Evolutionary conservation across 176 grass and related monocot genomes (phyloP).

Genomic region (Cenchrus americanus): DNA sequence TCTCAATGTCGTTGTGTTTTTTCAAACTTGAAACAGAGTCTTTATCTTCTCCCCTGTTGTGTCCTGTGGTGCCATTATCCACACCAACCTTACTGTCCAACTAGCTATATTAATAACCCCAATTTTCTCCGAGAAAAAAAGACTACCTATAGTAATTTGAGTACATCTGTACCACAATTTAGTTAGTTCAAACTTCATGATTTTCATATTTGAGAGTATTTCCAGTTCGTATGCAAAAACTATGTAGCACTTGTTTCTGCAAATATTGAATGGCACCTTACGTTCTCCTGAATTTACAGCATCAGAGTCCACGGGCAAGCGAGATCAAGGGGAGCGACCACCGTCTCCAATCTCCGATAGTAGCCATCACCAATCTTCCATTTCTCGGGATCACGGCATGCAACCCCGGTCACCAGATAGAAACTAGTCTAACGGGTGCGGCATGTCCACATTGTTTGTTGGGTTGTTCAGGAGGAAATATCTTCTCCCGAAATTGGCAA

Average conservation of each 20-base stretch:
- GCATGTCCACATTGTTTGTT: neutral
- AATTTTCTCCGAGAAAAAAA: neutral
- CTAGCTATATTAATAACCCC: neutral
- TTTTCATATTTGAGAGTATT: neutral
- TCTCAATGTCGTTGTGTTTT: neutral
- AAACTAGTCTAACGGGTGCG: neutral
- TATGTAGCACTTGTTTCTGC: neutral
- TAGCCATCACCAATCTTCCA: slow-evolving; percentile 8
- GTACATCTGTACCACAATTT: neutral
- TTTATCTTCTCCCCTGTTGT: no score
- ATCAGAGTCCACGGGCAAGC: neutral
- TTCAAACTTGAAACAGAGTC: neutral
- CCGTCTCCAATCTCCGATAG: slow-evolving; percentile 5
- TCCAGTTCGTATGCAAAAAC: neutral
- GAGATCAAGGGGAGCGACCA: neutral
- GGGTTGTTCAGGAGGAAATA: neutral
- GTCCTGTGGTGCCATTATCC: no score
- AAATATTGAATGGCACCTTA: neutral
- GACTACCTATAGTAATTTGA: neutral
- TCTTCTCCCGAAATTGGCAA: neutral
- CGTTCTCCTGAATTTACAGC: neutral
- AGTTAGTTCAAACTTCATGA: neutral
- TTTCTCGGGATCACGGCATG: neutral
- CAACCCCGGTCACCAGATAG: neutral
- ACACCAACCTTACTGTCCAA: neutral